phyloP scores from a whole-genome alignment of 2,329 filamentous ascomycete genomes.

The Cytospora schulzeri region DNA sequence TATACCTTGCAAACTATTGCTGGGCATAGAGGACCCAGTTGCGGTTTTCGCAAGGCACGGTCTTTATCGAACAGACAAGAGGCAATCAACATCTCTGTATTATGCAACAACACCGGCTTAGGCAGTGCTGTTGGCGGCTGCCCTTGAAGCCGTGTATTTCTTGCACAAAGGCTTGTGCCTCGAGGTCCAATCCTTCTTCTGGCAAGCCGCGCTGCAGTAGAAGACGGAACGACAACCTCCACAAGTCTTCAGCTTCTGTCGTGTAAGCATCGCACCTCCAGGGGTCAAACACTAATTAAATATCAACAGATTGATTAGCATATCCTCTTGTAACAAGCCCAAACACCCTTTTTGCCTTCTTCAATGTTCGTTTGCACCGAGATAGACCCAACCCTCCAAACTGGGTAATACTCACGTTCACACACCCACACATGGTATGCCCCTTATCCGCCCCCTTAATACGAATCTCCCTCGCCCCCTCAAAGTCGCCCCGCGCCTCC shows the following conservation, averaged over 20 bases:
- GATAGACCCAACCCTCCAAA: no score
- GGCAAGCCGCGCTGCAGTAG: conserved; percentile 11
- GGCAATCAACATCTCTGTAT: no score
- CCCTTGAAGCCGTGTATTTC: conserved; percentile 47
- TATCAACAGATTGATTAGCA: not conserved
- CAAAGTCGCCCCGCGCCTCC: conserved; percentile 4
- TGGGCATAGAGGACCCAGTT: no score
- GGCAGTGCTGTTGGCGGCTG: not conserved
- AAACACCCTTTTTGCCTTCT: no score
- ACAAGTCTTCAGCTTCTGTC: not conserved
- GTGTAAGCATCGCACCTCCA: conserved; percentile 7
- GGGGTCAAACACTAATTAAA: not conserved
- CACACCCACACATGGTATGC: not conserved
- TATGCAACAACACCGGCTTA: not conserved
- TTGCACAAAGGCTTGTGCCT: conserved; percentile 30
- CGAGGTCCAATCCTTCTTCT: conserved; percentile 8
- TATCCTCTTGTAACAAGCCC: no score
- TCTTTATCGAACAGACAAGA: no score
- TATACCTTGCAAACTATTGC: no score
- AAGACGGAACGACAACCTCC: conserved; percentile 12
- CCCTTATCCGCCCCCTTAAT: conserved; percentile 11
- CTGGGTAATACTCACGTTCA: not conserved
- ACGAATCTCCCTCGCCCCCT: conserved; percentile 3
- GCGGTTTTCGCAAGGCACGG: no score
- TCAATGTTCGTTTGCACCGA: no score